Percentiles rank a stretch among this genome's conserved stretches.
Conservation (phyloP, 192 early-diverging fungal genomes). For the Chytriomyces confervae region DNA sequence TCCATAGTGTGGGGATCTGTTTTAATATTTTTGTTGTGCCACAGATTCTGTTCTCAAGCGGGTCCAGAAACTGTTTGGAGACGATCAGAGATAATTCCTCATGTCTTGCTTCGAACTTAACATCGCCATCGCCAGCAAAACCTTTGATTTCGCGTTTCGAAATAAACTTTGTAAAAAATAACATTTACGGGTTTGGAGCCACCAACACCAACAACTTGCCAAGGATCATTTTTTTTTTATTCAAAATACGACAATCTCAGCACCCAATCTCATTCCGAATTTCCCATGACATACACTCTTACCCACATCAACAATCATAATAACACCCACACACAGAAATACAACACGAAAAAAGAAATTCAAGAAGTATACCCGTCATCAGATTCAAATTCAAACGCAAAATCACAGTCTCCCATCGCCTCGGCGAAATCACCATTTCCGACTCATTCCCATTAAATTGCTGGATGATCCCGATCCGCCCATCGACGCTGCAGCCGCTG, state of each 20-base stretch:
- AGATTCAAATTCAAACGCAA: background rate
- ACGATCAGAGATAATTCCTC: slow-evolving; percentile 17
- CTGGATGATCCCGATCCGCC: background rate
- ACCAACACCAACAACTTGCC: too few relatives aligned
- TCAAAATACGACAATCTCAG: background rate
- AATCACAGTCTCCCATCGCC: too few relatives aligned
- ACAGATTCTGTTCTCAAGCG: slow-evolving; percentile 62
- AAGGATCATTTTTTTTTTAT: too few relatives aligned
- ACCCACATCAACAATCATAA: too few relatives aligned
- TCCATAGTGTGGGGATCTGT: background rate
- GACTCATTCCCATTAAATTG: background rate
- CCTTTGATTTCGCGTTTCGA: too few relatives aligned
- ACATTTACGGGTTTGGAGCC: too few relatives aligned
- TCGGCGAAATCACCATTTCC: background rate
- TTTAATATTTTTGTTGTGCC: background rate
- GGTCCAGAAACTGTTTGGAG: slow-evolving; percentile 60
- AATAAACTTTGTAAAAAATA: too few relatives aligned
- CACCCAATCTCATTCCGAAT: background rate
- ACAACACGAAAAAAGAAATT: background rate
- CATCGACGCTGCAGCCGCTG: background rate
- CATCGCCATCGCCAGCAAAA: too few relatives aligned
- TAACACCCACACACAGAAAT: background rate
- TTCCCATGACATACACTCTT: background rate
- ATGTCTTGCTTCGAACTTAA: too few relatives aligned
- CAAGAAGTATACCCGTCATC: background rate